These are phyloP conservation scores for Monosporascus cannonballus DNA, from an alignment of 2,329 filamentous ascomycete genomes.

Conservation along the genomic window DNA sequence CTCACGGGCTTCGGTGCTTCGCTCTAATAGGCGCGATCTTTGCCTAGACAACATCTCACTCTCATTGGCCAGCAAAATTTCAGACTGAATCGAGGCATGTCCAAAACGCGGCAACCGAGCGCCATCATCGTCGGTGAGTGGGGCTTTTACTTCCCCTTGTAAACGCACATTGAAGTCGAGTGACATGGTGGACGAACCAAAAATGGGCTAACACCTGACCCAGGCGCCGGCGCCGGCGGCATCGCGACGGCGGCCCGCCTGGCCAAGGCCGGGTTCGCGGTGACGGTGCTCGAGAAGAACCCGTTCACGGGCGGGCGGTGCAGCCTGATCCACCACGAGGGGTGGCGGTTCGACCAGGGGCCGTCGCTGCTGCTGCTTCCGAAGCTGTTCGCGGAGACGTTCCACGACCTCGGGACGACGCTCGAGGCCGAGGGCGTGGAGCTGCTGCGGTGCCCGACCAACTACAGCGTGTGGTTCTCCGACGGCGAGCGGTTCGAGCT, in stretches of 20 bases:
- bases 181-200: not conserved
- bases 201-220: constrained; percentile 2
- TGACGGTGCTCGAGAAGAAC: constrained; percentile 78
- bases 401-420: constrained; percentile 61
- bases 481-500: constrained; percentile 60
- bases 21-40: not conserved
- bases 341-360: constrained; percentile 70
- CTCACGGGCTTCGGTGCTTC: not conserved
- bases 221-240: constrained; percentile 65
- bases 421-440: constrained; percentile 60
- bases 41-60: not conserved
- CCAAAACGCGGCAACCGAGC: constrained; percentile 18
- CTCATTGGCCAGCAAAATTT: not conserved
- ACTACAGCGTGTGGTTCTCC: constrained; percentile 69
- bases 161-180: not conserved
- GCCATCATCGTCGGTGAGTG: constrained; percentile 47
- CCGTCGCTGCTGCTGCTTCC: constrained; percentile 69
- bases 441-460: constrained; percentile 66
- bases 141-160: not conserved
- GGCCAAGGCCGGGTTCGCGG: constrained; percentile 61
- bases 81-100: not conserved
- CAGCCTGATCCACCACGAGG: constrained; percentile 54
- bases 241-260: constrained; percentile 67
- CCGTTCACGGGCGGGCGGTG: constrained; percentile 66
- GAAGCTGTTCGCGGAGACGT: constrained; percentile 63